These are phyloP conservation scores for Penicillium coprophilum DNA, from an alignment of 495 filamentous ascomycete species.

Conservation along the genomic window DNA sequence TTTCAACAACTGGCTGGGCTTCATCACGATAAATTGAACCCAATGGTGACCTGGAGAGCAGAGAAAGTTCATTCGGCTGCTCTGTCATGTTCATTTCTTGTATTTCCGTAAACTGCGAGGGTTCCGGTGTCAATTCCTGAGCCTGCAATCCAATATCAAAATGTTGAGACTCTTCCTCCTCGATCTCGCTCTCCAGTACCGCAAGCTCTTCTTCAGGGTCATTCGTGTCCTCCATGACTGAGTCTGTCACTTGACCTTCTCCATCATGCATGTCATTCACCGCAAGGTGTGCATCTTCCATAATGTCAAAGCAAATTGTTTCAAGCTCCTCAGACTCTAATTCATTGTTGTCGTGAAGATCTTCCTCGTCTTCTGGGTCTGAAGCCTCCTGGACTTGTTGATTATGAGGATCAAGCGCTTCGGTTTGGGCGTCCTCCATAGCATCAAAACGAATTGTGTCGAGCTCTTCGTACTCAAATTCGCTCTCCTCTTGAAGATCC, in stretches of 20 bases:
- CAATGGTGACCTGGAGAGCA: background rate
- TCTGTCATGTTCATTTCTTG: background rate
- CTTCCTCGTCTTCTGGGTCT: background rate
- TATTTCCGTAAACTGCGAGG: background rate
- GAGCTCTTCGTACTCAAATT: slow-evolving; percentile 24
- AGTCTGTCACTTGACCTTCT: background rate
- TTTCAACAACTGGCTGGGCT: background rate
- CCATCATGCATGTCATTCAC: slow-evolving; percentile 6
- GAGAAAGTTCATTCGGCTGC: background rate
- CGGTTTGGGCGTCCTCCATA: slow-evolving; percentile 22
- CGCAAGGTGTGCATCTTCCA: slow-evolving; percentile 22
- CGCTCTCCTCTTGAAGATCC: slow-evolving; percentile 10
- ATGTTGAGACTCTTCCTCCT: slow-evolving; percentile 3
- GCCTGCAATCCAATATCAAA: background rate
- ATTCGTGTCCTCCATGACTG: slow-evolving; percentile 4
- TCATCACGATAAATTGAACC: background rate
- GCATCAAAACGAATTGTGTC: slow-evolving; percentile 27
- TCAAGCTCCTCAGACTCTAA: slow-evolving; percentile 25
- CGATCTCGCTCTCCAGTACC: background rate
- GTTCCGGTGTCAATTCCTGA: background rate
- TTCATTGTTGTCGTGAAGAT: slow-evolving; percentile 15
- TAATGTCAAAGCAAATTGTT: slow-evolving; percentile 27
- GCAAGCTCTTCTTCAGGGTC: slow-evolving; percentile 9
- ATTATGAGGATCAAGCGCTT: slow-evolving; percentile 5
- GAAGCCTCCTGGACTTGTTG: slow-evolving; percentile 1